These are phyloP conservation scores for Cladophialophora carrionii DNA, from an alignment of 2,329 filamentous ascomycete genomes.

Conservation along the genomic window DNA sequence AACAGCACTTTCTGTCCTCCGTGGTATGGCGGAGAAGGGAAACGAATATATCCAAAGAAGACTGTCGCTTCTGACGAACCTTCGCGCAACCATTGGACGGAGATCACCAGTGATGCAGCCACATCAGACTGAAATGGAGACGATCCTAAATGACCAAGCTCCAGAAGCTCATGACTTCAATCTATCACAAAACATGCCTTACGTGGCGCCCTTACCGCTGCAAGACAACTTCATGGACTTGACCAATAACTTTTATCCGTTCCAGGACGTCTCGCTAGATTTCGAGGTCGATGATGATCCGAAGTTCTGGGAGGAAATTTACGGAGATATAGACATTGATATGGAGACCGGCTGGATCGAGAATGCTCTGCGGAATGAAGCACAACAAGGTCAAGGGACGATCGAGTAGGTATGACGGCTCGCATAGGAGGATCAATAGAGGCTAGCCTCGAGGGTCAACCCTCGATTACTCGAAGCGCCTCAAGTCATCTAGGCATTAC, in stretches of 20 bases:
- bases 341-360: constrained; percentile 49
- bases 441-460: not conserved
- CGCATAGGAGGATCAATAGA: not conserved
- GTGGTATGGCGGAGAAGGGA: constrained; percentile 57
- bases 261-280: constrained; percentile 43
- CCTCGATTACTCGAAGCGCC: not conserved
- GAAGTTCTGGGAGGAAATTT: constrained; percentile 49
- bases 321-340: constrained; percentile 47
- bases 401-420: not conserved
- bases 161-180: not conserved
- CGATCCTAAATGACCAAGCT: not conserved
- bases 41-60: constrained; percentile 55
- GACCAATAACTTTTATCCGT: constrained; percentile 28
- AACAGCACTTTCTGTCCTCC: constrained; percentile 52
- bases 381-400: constrained; percentile 3
- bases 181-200: not conserved
- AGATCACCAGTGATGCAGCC: constrained; percentile 9
- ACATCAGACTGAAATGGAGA: not conserved
- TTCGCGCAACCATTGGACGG: constrained; percentile 41
- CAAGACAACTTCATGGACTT: not conserved
- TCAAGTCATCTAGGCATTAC: not conserved
- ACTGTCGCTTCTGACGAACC: constrained; percentile 46
- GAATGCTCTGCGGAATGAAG: constrained; percentile 29
- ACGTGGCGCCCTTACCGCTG: not conserved
- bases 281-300: constrained; percentile 46